These are phyloP conservation scores for Fragilaria crotonensis DNA, from an alignment of 108 stramenopile species.

Conservation along the genomic window DNA sequence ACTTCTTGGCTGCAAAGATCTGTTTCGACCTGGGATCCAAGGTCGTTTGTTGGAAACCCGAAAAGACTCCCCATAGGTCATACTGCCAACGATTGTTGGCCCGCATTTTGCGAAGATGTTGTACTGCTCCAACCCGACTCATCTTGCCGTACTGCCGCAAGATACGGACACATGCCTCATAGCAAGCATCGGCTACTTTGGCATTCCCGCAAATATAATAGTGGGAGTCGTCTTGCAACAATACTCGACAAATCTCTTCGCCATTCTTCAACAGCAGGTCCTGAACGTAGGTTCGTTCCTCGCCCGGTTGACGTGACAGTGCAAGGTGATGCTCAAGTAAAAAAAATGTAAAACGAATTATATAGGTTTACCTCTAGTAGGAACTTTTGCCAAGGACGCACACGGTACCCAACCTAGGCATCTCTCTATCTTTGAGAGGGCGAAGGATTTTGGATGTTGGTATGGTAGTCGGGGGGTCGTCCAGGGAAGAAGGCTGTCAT, in stretches of 20 bases:
- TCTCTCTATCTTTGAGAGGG: no score
- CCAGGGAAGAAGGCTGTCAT: no score
- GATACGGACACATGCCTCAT: background rate
- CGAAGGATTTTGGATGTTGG: no score
- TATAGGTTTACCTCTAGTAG: no score
- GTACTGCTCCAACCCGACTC: conserved; percentile 5
- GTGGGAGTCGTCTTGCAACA: conserved; percentile 4
- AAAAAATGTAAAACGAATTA: no score
- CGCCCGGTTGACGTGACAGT: background rate
- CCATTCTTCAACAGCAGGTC: conserved; percentile 3
- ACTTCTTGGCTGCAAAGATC: no score
- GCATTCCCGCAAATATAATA: conserved; percentile 23
- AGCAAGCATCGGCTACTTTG: conserved; percentile 11
- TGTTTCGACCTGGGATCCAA: no score
- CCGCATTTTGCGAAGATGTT: conserved; percentile 5
- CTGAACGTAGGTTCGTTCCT: conserved; percentile 18
- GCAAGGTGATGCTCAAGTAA: no score
- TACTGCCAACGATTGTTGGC: conserved; percentile 14
- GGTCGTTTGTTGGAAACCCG: no score
- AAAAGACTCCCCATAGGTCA: conserved; percentile 13
- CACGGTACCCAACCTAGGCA: no score
- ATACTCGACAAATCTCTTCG: background rate
- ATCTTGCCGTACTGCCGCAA: conserved; percentile 6
- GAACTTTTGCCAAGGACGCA: no score
- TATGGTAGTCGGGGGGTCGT: no score